phyloP scores from a whole-genome alignment of 2,329 filamentous ascomycete genomes.

The Myriosclerotinia scirpicola region DNA sequence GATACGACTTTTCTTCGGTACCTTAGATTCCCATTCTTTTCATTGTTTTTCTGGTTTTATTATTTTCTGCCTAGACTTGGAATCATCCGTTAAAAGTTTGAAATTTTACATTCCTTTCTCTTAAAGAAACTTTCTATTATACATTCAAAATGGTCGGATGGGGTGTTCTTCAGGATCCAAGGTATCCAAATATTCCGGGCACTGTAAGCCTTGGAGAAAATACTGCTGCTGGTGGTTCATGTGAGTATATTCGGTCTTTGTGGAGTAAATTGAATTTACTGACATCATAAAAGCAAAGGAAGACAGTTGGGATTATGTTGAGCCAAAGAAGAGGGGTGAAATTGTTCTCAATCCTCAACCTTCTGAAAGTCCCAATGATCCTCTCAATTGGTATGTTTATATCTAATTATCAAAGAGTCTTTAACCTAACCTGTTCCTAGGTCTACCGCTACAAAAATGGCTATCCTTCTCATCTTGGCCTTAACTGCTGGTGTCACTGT shows the following conservation, averaged over 20 bases:
- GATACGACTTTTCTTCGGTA: constrained; percentile 27
- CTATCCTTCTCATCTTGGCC: constrained; percentile 35
- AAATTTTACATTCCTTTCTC: constrained; percentile 10
- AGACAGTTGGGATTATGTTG: constrained; percentile 33
- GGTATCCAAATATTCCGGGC: constrained; percentile 37
- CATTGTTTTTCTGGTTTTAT: constrained; percentile 20
- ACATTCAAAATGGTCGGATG: constrained; percentile 31
- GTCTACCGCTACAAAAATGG: constrained; percentile 33
- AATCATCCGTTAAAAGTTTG: neutral
- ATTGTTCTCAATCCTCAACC: constrained; percentile 55
- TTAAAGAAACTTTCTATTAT: neutral
- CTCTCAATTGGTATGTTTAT: constrained; percentile 49
- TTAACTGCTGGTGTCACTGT: constrained; percentile 37
- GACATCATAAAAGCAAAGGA: constrained; percentile 26
- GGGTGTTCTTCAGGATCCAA: constrained; percentile 38
- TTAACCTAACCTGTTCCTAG: constrained; percentile 1
- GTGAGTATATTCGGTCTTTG: constrained; percentile 19
- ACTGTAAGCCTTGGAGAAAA: constrained; percentile 35
- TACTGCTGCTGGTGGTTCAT: constrained; percentile 29
- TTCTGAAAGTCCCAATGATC: constrained; percentile 53
- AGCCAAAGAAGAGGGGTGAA: constrained; percentile 46
- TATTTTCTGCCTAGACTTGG: neutral
- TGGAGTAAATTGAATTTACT: neutral
- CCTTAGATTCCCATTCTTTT: constrained; percentile 24
- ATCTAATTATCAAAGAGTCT: constrained; percentile 32